Evolutionary conservation across 495 filamentous ascomycete genomes (phyloP).

Genomic region (Hypoxylon lenormandii): DNA sequence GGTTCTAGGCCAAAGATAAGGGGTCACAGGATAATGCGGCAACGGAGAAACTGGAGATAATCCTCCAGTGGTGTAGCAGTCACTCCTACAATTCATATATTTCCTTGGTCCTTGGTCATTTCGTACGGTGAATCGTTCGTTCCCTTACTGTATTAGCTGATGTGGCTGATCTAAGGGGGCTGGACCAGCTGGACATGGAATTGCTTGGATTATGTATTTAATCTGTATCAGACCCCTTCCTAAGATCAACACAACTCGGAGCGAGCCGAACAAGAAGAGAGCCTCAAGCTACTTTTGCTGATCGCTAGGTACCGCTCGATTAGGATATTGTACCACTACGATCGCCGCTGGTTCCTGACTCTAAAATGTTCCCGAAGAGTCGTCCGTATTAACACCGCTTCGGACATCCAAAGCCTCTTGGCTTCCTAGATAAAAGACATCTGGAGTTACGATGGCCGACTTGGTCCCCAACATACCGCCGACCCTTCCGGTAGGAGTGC

Average conservation of each 20-base stretch:
- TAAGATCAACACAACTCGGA: conserved; percentile 29
- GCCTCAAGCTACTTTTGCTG: conserved; percentile 7
- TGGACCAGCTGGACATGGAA: too few relatives aligned
- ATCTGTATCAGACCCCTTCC: conserved; percentile 6
- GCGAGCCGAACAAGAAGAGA: conserved; percentile 33
- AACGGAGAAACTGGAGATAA: conserved; percentile 11
- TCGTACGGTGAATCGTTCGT: not conserved
- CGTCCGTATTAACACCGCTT: not conserved
- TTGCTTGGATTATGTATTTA: not conserved
- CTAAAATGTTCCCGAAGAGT: not conserved
- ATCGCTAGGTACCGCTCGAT: conserved; percentile 10
- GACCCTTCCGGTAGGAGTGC: conserved; percentile 20
- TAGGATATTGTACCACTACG: conserved; percentile 21
- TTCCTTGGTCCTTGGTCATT: not conserved
- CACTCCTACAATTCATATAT: not conserved
- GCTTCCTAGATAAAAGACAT: not conserved
- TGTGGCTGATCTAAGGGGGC: not conserved
- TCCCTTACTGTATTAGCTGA: conserved; percentile 16
- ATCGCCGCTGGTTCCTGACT: conserved; percentile 13
- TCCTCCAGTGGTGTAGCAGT: conserved; percentile 14
- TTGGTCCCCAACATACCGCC: not conserved
- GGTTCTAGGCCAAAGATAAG: conserved; percentile 30
- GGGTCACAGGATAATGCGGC: conserved; percentile 17
- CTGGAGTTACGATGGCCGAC: not conserved
- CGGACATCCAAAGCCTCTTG: not conserved